Evolutionary conservation across 805 yeast species (phyloP).

Genomic region (Candida tallmaniae): DNA sequence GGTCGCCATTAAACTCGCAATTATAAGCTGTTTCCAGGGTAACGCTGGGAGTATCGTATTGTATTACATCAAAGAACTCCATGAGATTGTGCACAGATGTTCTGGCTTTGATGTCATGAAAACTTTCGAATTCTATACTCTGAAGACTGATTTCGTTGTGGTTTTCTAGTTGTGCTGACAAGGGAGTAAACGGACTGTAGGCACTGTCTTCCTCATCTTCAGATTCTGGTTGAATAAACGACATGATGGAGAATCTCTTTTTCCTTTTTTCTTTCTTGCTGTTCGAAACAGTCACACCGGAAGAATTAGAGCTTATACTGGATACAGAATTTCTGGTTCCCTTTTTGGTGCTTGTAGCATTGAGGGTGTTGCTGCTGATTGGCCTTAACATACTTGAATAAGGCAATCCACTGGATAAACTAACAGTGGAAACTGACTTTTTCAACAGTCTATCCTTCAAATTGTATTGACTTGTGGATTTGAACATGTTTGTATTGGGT

Average conservation of each 20-base stretch:
- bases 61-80: slow-evolving; percentile 11
- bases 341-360: no score
- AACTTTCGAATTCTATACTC: slow-evolving; percentile 5
- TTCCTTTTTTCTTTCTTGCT: neutral
- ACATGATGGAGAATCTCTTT: slow-evolving; percentile 7
- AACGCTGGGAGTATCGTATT: slow-evolving; percentile 7
- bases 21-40: no score
- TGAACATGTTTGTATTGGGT: no score
- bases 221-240: slow-evolving; percentile 1
- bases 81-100: slow-evolving; percentile 9
- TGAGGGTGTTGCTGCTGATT: no score
- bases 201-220: neutral
- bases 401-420: neutral
- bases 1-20: no score
- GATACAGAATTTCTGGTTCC: neutral
- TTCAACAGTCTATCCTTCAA: no score
- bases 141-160: slow-evolving; percentile 6
- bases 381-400: no score
- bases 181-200: slow-evolving; percentile 9
- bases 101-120: slow-evolving; percentile 6
- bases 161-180: slow-evolving; percentile 3
- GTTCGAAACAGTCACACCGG: neutral
- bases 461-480: no score
- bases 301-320: neutral
- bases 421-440: neutral